Base-by-base conservation (phyloP, 192 early-diverging fungal species). In the Haplosporangium gracile region DNA sequence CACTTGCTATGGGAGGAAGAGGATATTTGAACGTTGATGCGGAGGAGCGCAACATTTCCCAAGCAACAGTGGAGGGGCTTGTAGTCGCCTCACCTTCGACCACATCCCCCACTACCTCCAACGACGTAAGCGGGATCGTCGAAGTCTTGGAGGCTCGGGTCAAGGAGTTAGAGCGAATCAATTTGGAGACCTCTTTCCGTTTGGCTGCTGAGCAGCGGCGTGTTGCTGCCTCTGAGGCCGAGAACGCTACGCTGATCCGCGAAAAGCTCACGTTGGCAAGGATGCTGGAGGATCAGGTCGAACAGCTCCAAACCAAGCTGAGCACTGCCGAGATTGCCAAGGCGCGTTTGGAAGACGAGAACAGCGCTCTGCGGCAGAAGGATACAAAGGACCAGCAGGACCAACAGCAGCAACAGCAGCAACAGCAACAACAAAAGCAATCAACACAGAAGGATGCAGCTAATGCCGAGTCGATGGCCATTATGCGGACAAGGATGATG, bases 171-270 rank as follows among this genome's bases (percentile, higher is more conserved):
- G 77, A 78, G 22, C 43, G 77, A n/a, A 34, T 71, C 45, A 78
- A 78, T 38, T 6, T 70, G 10, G 77, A 78, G 51, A 42, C 69
- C 4, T 43, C 77, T 4, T 78, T 78, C 49, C 40, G 77, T 51
- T 51, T 78, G 29, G 68, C 77, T 49, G 77, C 77, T 29, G 77
- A 78, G 69, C 77, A 78, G n/a, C 43, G 77, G 53, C 68, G 77
- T 5, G 68, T 70, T 24, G 32, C 42, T 36, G 77, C 77, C 34
- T 49, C 77, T 13, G 77, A 78, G 51, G 47, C 68, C 1, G 77
- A 78, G 77, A 78, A 78, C 20, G 77, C 77, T 5, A 78, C 77
- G 1, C 47, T 78, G 8, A 42, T 78, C 47, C 77, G 77, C 5
- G 77, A 78, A 36, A 78, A 78, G 26, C 47, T 78, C 26, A 78